Conservation (phyloP, 129 eudicot species). For the Heracleum sosnowskyi region DNA sequence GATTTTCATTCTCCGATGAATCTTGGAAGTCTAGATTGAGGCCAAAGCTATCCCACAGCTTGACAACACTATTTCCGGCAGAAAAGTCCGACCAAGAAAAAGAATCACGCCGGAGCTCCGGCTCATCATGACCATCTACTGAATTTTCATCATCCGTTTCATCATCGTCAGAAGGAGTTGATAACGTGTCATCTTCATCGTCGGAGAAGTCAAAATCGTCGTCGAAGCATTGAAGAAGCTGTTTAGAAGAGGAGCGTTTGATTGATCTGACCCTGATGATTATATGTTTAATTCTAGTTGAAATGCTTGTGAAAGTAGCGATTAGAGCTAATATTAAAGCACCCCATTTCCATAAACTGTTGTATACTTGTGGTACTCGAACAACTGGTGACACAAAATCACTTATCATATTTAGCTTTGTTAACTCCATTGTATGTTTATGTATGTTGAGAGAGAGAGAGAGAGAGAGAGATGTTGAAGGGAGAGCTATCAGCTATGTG, state of each 20-base stretch:
- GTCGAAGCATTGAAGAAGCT: constrained; percentile 19
- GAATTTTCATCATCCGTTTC: background rate
- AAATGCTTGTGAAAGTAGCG: constrained; percentile 53
- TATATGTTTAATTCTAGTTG: constrained; percentile 33
- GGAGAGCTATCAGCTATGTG: too few relatives aligned
- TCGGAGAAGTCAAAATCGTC: constrained; percentile 52
- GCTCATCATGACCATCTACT: constrained; percentile 32
- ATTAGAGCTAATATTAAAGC: constrained; percentile 59
- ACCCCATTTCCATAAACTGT: constrained; percentile 62
- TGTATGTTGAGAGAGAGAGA: background rate
- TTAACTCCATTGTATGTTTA: constrained; percentile 36
- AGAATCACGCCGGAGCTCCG: constrained; percentile 37
- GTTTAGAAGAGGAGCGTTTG: constrained; percentile 12
- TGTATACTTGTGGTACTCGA: constrained; percentile 30
- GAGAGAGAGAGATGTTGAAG: background rate
- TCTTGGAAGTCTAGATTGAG: constrained; percentile 61
- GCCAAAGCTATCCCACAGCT: constrained; percentile 82
- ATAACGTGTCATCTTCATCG: constrained; percentile 24
- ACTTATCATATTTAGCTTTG: constrained; percentile 50
- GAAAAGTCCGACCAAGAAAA: constrained; percentile 65
- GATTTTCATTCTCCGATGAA: constrained; percentile 33
- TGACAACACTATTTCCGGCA: constrained; percentile 65
- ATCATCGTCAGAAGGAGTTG: constrained; percentile 27
- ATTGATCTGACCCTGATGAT: constrained; percentile 28
- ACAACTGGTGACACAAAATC: constrained; percentile 41